A percentile compares a stretch with the other conserved stretches of the same genome.
These are phyloP conservation scores for Moniliella sp. DNA, from an alignment of 1,284 basidiomycete species.

Conservation along the genomic window DNA sequence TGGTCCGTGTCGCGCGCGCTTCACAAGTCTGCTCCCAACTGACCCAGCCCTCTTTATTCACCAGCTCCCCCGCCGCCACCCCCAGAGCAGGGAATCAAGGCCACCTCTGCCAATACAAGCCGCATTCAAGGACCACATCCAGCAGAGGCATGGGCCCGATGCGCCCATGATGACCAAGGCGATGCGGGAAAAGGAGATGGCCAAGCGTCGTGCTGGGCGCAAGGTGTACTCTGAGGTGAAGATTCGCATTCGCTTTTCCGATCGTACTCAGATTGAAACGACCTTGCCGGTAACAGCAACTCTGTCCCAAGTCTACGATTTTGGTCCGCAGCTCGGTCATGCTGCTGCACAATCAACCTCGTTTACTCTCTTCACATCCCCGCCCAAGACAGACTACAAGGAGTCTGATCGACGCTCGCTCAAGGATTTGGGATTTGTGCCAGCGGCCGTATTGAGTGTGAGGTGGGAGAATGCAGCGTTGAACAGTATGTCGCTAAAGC, in stretches of 20 bases:
- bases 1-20: no score
- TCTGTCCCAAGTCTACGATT: conserved; percentile 55
- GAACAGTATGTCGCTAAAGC: conserved; percentile 39
- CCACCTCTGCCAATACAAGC: conserved; percentile 53
- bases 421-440: conserved; percentile 51
- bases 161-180: conserved; percentile 53
- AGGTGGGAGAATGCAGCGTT: conserved; percentile 51
- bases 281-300: conserved; percentile 52
- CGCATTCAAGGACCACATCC: conserved; percentile 45
- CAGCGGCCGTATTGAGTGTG: conserved; percentile 53
- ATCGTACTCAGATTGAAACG: conserved; percentile 61
- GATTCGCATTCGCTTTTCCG: conserved; percentile 57
- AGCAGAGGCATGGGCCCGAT: conserved; percentile 49
- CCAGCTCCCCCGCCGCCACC: neutral
- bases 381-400: conserved; percentile 57
- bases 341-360: conserved; percentile 39
- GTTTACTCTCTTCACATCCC: conserved; percentile 58
- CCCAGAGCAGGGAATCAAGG: conserved; percentile 39
- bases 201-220: conserved; percentile 22
- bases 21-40: no score
- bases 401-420: conserved; percentile 51
- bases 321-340: conserved; percentile 44
- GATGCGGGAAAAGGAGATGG: conserved; percentile 45
- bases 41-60: no score
- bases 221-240: conserved; percentile 43